phyloP scores from a whole-genome alignment of 169 alveolate species.

The Plasmodium cynomolgi region DNA sequence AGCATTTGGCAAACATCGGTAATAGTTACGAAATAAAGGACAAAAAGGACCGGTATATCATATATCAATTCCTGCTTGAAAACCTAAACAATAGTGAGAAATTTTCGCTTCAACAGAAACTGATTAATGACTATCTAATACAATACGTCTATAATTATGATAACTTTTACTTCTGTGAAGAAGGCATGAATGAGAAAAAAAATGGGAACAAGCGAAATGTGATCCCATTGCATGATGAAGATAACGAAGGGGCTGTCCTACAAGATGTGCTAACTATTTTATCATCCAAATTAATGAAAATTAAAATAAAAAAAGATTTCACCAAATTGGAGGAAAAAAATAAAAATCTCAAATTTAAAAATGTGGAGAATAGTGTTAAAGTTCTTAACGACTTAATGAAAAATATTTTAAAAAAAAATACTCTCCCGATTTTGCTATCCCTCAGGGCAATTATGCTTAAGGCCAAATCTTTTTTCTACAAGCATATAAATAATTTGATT shows the following conservation, averaged over 20 bases:
- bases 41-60: slow-evolving; percentile 29
- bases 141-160: slow-evolving; percentile 67
- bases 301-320: slow-evolving; percentile 67
- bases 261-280: slow-evolving; percentile 43
- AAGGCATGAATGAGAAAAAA: slow-evolving; percentile 9
- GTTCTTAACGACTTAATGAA: slow-evolving; percentile 60
- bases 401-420: slow-evolving; percentile 67
- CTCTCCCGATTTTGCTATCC: slow-evolving; percentile 54
- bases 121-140: slow-evolving; percentile 59
- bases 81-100: slow-evolving; percentile 56
- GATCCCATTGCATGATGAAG: slow-evolving; percentile 60
- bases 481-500: slow-evolving; percentile 28
- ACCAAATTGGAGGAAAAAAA: slow-evolving; percentile 71
- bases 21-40: slow-evolving; percentile 44
- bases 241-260: slow-evolving; percentile 38
- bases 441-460: slow-evolving; percentile 44
- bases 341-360: slow-evolving; percentile 36
- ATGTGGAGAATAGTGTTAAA: slow-evolving; percentile 72
- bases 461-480: slow-evolving; percentile 49
- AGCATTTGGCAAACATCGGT: slow-evolving; percentile 32
- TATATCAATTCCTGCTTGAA: slow-evolving; percentile 23
- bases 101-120: slow-evolving; percentile 52
- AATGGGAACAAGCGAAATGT: background rate
- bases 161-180: slow-evolving; percentile 57
- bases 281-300: slow-evolving; percentile 53